Evolutionary conservation across 306 rosid genomes (phyloP), one percentile per base, ranked within the genome.

Genomic region (Gillenia trifoliata): DNA sequence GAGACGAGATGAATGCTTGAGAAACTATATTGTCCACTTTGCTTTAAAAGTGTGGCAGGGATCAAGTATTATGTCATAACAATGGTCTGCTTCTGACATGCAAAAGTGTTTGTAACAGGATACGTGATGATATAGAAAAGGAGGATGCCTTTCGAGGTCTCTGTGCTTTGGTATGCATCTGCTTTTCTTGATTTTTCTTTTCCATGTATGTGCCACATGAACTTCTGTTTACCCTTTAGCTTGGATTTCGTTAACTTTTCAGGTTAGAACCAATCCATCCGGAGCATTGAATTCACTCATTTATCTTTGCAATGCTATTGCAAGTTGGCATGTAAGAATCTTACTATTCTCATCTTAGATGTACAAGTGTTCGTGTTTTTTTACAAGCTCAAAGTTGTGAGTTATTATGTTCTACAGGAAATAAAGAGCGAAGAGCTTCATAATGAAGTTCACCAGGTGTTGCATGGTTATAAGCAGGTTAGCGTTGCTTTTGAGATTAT

Each of bases 61-160:
- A 20, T 74, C 15, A 5, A 16, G 8, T 41, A 45, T 50, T 59
- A 36, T 22, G 16, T n/a, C 26, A 77, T 55, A 75, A 66, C 45
- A 15, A 63, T 28, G 33, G 56, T 62, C 71, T 76, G 64, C 63
- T 69, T 70, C 64, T 82, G 34, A 80, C 72, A 52, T 64, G 56
- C 64, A 60, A 52, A 72, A 57, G 77, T 56, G 31, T 79, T 22
- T 47, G 52, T 88, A 70, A 79, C 88, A 95, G 99, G 89, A 95
- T 92, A 84, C 96, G 96, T 5, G 99, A 95, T 64, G 99, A 95
- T 79, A 69, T 95, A 73, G 99, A 95, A 79, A 95, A 95, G 77
- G 99, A 95, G 90, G 99, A 95, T 64, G 99, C 99, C 34, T 95
- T 95, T 69, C 88, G 91, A 71, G 99, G 99, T 77, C 92, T 95